These are phyloP conservation scores for Colletotrichum musicola DNA, from an alignment of 2,329 filamentous ascomycete genomes.

Conservation along the genomic window DNA sequence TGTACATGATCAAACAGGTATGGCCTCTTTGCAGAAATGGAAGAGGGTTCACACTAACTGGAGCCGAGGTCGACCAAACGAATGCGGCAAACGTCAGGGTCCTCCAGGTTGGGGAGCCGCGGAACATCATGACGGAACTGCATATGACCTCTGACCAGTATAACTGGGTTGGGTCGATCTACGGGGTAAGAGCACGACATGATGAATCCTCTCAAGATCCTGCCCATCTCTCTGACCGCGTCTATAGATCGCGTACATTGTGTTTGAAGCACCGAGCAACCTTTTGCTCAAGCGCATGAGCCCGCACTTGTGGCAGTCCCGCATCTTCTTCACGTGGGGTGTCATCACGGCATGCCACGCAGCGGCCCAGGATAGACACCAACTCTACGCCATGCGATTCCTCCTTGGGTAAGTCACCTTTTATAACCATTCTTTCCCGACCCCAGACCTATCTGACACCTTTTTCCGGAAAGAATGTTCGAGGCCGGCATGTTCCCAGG, in stretches of 20 bases:
- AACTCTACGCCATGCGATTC: conserved; percentile 54
- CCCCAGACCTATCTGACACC: too few species aligned
- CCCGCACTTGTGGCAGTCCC: conserved; percentile 51
- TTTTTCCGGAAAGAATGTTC: conserved; percentile 42
- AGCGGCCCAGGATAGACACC: conserved; percentile 52
- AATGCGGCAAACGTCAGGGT: conserved; percentile 58
- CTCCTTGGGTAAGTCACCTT: conserved; percentile 50
- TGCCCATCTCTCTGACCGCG: background rate
- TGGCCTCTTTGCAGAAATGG: background rate
- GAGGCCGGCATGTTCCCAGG: conserved; percentile 59
- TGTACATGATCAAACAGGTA: conserved; percentile 57
- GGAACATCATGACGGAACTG: conserved; percentile 47
- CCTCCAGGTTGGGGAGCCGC: conserved; percentile 53
- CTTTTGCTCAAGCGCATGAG: conserved; percentile 51
- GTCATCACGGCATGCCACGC: conserved; percentile 54
- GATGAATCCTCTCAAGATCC: too few species aligned
- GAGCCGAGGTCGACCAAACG: conserved; percentile 49
- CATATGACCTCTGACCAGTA: conserved; percentile 30
- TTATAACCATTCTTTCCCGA: too few species aligned
- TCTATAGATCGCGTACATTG: conserved; percentile 51
- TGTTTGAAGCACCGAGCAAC: conserved; percentile 56
- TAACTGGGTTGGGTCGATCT: conserved; percentile 31
- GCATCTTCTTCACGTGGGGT: conserved; percentile 54
- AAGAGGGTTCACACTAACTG: background rate
- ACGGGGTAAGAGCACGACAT: conserved; percentile 2